These are phyloP conservation scores for Davidsoniella eucalypti DNA, from an alignment of 2,329 filamentous ascomycete genomes.

Conservation along the genomic window DNA sequence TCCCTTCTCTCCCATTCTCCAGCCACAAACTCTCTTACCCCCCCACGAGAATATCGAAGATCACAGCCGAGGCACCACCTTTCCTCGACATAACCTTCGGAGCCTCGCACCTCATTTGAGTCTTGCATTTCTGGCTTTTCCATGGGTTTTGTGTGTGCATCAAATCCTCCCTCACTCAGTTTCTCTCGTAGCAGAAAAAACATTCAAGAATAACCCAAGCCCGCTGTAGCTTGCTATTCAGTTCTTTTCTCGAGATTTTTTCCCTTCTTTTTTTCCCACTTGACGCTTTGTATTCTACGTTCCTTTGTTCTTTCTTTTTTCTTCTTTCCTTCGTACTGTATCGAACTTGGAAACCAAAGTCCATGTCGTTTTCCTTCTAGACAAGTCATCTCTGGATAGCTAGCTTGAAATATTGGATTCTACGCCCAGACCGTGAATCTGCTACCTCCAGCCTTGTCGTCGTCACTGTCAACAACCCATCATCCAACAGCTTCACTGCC, in stretches of 20 bases:
- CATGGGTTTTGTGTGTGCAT: constrained; percentile 13
- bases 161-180: background rate
- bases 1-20: constrained; percentile 2
- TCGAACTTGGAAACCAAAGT: background rate
- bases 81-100: constrained; percentile 11
- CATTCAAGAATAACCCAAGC: too few relatives aligned
- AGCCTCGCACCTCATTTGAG: constrained; percentile 7
- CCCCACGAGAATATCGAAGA: constrained; percentile 9
- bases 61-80: constrained; percentile 11
- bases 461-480: background rate
- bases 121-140: constrained; percentile 5
- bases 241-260: background rate
- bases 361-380: background rate
- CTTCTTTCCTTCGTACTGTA: constrained; percentile 1
- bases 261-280: background rate
- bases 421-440: constrained; percentile 7
- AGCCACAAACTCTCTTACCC: background rate
- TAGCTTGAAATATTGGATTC: constrained; percentile 12
- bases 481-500: background rate
- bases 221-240: too few relatives aligned
- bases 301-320: constrained; percentile 1
- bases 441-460: background rate
- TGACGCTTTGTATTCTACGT: background rate
- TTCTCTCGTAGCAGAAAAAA: too few relatives aligned
- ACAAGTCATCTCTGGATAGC: background rate